Base-by-base conservation (phyloP, 2,329 filamentous ascomycete species). In the Cercospora janseana region DNA sequence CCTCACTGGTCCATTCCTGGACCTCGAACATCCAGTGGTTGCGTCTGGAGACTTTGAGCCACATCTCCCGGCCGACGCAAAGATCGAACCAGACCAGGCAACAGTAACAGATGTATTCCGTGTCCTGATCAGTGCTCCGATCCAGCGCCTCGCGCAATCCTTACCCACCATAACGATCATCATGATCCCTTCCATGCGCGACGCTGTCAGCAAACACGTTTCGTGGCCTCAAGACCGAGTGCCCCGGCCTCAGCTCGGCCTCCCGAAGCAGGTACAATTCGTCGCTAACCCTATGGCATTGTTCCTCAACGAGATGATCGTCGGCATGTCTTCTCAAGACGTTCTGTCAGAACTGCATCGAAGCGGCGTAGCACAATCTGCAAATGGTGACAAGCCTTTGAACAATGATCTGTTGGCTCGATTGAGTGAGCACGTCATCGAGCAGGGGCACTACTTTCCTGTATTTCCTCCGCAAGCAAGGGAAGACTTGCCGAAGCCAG, bases 221-320 rank as follows among this genome's bases (percentile, higher is more conserved):
- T 86, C 88, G 12, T 97, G 88, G 83, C 89, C 91, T 0, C 85
- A 88, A 64, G 85, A 88, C 65, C 80, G 81, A 21, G 81, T 95
- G 31, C 68, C 77, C 2, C 75, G 70, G 57, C 87, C 83, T 62
- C 86, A 91, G 13, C 79, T 94, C 5, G 88, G 87, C 4, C 77
- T 97, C 4, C 86, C 86, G 8, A 92, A 88, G 66, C 78, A 85
- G 49, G 86, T 80, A 8, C 83, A 81, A 48, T 80, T 94, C 60
- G 81, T 96, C 12, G 88, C 90, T 2, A 97, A 97, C 65, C 93
- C 93, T 1, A 92, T 94, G 77, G 89, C 87, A 6, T 71, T 97
- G 3, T 88, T 83, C 4, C 76, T 97, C 57, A 98, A 98, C 70
- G 93, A 97, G 70, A 79, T 85, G 34, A 79, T 92, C 1, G 71